A percentile compares a stretch with the other conserved stretches of the same genome.
These are phyloP conservation scores for Pneumocystis oryctolagi DNA, from an alignment of 1,139 yeast genomes.

Conservation along the genomic window DNA sequence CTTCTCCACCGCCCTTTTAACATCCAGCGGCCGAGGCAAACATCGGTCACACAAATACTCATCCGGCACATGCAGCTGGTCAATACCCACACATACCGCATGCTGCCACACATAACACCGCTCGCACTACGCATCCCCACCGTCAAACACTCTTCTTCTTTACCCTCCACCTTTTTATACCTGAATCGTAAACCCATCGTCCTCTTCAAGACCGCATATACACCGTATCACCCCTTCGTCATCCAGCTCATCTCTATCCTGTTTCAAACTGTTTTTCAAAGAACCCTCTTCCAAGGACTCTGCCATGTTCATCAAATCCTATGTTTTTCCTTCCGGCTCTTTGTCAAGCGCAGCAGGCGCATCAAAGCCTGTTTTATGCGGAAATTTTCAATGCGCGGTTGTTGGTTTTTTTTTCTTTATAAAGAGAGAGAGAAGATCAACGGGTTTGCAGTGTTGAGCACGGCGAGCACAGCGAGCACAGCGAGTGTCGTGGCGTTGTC, in stretches of 20 bases:
- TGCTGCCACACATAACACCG: slow-evolving; percentile 92
- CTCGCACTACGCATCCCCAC: slow-evolving; percentile 68
- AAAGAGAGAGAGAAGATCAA: no score
- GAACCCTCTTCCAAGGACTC: neutral
- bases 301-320: no score
- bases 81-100: slow-evolving; percentile 81
- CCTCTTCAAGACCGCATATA: slow-evolving; percentile 76
- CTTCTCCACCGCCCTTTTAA: slow-evolving; percentile 31
- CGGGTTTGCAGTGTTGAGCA: no score
- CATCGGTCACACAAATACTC: slow-evolving; percentile 71
- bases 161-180: slow-evolving; percentile 19
- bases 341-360: no score
- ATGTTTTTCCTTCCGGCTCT: no score
- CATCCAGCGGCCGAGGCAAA: slow-evolving; percentile 46
- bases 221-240: slow-evolving; percentile 63
- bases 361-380: no score
- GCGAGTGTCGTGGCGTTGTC: no score
- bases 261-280: neutral
- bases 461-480: no score
- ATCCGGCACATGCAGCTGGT: slow-evolving; percentile 63
- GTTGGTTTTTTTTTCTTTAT: no score
- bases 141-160: slow-evolving; percentile 87
- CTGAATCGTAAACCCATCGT: slow-evolving; percentile 76
- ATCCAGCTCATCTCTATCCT: neutral
- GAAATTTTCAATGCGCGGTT: no score